Percentiles rank a stretch among this genome's conserved stretches.
These are phyloP conservation scores for Myxozyma geophila DNA, from an alignment of 805 yeast species.

Conservation along the genomic window DNA sequence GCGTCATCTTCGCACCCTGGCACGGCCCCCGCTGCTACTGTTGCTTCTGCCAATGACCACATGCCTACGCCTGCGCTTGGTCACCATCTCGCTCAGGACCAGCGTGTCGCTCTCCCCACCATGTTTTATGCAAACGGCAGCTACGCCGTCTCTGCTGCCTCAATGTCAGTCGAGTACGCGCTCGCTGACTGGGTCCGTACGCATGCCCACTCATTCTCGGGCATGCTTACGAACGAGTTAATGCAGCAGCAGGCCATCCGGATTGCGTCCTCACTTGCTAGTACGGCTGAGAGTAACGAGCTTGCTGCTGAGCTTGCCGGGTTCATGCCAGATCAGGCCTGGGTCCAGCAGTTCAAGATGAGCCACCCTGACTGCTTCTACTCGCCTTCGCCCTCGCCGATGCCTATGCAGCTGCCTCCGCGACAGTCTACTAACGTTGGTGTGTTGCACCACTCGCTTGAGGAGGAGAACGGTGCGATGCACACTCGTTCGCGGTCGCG, in stretches of 20 bases:
- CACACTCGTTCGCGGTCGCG: conserved; percentile 14
- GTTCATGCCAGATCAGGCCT: conserved; percentile 18
- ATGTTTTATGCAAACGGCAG: neutral
- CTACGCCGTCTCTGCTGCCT: neutral
- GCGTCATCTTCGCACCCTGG: neutral
- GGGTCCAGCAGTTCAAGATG: conserved; percentile 27
- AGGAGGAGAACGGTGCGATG: neutral
- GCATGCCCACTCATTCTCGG: neutral
- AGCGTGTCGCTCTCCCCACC: neutral
- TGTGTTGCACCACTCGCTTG: neutral
- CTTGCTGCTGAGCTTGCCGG: neutral
- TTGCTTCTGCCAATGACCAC: neutral
- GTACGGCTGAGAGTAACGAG: neutral
- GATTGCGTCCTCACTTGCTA: neutral
- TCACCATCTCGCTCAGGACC: neutral
- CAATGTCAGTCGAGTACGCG: neutral
- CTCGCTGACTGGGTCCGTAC: conserved; percentile 26
- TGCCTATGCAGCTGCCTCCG: neutral
- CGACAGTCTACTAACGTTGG: no score
- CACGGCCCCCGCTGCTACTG: neutral
- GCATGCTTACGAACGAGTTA: conserved; percentile 4
- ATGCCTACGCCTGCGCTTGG: neutral
- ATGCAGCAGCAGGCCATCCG: conserved; percentile 6
- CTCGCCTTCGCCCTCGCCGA: conserved; percentile 9
- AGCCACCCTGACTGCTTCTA: conserved; percentile 21